Base-by-base conservation (phyloP, 345 rosid genomes). In the Alliaria petiolata region DNA sequence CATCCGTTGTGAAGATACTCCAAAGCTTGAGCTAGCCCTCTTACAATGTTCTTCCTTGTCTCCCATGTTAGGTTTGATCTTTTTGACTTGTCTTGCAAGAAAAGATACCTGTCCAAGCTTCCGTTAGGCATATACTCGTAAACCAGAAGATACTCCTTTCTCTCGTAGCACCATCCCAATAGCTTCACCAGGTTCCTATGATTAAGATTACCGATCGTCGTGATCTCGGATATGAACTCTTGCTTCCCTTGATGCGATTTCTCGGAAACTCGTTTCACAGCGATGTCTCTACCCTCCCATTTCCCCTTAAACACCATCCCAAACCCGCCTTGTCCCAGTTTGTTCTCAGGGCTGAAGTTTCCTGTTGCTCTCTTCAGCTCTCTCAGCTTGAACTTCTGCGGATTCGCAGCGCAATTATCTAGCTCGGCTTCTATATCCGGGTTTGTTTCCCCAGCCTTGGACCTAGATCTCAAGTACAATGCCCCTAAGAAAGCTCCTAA, bases 101-200 rank as follows among this genome's bases (percentile, higher is more conserved):
- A 87, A 40, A 93, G 75, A 53, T 64, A 83, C 31, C 69, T 83
- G 38, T 93, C 98, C 2, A 93, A 81, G 79, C 93, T 85, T 28
- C 92, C 87, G 2, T 89, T 83, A 0, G 87, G 87, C 86, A 92
- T 74, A 74, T 65, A 87, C 73, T 92, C 96, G 53, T 89, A 92
- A 8, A 88, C 87, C 0, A 92, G 79, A 25, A 92, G 91, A 71
- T 69, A 78, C 57, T 88, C 86, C 0, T 50, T 60, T 10, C 60
- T 80, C 70, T 90, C 83, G 11, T 92, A 83, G 76, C 90, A 90
- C 96, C 96, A 90, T 11, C 96, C 96, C 25, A 87, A 80, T 67
- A 89, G 65, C 75, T 83, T 89, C 38, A 92, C 98, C 0, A 89
- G 82, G 58, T 92, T 87, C 53, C 75, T 61, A 64, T 92, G 96